A percentile compares a stretch with the other conserved stretches of the same genome.
Evolutionary conservation across 805 yeast genomes (phyloP).

Genomic region (Sporopachydermia lactativora): DNA sequence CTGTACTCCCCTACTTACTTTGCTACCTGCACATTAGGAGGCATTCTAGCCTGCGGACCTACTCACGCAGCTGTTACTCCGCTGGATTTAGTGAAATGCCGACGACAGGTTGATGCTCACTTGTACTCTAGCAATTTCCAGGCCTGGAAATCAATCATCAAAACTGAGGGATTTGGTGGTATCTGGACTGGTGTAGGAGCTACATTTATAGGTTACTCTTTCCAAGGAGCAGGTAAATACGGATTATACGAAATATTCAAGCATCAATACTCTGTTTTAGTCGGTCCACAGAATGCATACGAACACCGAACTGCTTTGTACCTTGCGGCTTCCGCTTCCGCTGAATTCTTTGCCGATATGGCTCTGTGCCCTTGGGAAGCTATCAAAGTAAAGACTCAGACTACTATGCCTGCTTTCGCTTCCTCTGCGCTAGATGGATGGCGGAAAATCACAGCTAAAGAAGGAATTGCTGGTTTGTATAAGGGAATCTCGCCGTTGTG

Average conservation of each 20-base stretch:
- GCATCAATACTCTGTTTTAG: conserved; percentile 51
- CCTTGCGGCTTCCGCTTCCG: conserved; percentile 80
- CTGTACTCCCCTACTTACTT: conserved; percentile 51
- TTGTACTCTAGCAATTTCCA: conserved; percentile 65
- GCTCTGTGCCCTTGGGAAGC: conserved; percentile 91
- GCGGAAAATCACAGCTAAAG: conserved; percentile 46
- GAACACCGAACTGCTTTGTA: conserved; percentile 62
- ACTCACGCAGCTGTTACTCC: conserved; percentile 93
- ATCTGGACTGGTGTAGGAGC: conserved; percentile 86
- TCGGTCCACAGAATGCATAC: conserved; percentile 47
- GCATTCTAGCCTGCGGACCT: conserved; percentile 84
- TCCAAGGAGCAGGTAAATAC: conserved; percentile 96
- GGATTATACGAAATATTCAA: conserved; percentile 92
- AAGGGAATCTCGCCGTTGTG: conserved; percentile 87
- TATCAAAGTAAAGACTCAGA: conserved; percentile 87
- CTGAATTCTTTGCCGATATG: conserved; percentile 87
- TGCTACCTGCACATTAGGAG: conserved; percentile 64
- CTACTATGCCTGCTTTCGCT: conserved; percentile 81
- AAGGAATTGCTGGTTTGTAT: conserved; percentile 66
- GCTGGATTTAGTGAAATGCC: conserved; percentile 82
- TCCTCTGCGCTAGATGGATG: conserved; percentile 49
- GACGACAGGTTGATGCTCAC: conserved; percentile 71
- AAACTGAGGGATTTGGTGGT: conserved; percentile 60
- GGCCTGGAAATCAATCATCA: conserved; percentile 68
- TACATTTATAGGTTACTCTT: conserved; percentile 80